These are phyloP conservation scores for Nephelium lappaceum DNA, from an alignment of 345 rosid genomes.

Conservation along the genomic window DNA sequence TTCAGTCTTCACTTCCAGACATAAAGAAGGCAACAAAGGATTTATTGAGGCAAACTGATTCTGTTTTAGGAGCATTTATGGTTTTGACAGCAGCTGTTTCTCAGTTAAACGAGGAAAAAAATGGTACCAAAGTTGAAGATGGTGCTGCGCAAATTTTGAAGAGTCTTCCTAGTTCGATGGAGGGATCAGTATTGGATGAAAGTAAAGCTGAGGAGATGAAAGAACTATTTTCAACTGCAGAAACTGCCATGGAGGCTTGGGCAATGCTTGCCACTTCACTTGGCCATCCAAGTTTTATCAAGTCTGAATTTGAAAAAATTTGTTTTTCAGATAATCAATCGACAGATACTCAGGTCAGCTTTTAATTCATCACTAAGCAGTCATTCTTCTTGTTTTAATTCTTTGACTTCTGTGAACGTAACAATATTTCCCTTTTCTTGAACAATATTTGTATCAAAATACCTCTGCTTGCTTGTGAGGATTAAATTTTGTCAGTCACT, in stretches of 20 bases:
- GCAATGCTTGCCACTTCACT: conserved; percentile 96
- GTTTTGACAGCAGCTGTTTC: conserved; percentile 78
- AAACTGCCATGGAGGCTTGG: conserved; percentile 99
- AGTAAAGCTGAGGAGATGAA: conserved; percentile 89
- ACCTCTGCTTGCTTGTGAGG: conserved; percentile 10
- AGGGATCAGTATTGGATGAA: conserved; percentile 48
- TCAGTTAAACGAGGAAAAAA: conserved; percentile 58
- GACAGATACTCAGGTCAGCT: conserved; percentile 85
- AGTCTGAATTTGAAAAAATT: conserved; percentile 93
- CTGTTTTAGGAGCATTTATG: conserved; percentile 87
- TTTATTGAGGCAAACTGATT: conserved; percentile 79
- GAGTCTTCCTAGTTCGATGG: conserved; percentile 38
- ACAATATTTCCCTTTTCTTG: conserved; percentile 7
- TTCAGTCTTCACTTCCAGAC: conserved; percentile 76
- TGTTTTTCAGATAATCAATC: conserved; percentile 83
- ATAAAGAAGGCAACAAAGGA: conserved; percentile 80
- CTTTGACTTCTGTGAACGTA: background rate
- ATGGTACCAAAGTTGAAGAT: conserved; percentile 9
- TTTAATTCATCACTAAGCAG: conserved; percentile 18
- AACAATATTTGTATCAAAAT: background rate
- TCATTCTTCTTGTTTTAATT: background rate
- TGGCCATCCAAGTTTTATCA: conserved; percentile 94
- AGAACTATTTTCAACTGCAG: conserved; percentile 78
- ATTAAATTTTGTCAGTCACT: conserved; percentile 26
- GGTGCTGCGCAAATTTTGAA: conserved; percentile 36